Base-by-base conservation (phyloP, 2,329 filamentous ascomycete genomes). In the Plectosphaerella cucumerina region DNA sequence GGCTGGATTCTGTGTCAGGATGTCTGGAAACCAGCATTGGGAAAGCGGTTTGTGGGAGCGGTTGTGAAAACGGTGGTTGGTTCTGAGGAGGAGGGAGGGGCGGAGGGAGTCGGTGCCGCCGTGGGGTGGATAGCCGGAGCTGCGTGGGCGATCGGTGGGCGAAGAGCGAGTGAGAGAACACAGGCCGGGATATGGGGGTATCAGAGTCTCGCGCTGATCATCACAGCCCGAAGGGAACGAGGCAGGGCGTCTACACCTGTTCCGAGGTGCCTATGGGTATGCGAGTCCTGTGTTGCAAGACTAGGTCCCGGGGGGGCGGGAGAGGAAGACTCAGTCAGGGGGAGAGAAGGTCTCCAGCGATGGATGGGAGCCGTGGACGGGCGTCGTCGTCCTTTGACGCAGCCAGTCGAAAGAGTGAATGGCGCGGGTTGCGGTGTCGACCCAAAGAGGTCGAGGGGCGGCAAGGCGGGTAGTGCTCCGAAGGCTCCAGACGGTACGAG, bases 1-100 rank as follows among this genome's bases (percentile, higher is more conserved):
- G 73, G 69, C 68, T 79, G 65, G 76, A 72, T 63, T 81, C 76
- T 62, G 75, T 68, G 56, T 79, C 75, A 66, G 69, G 68, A 62
- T 75, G 74, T 68, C 77, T 76, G 62, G 77, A 74, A 70, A 77
- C 76, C 64, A 81, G 75, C 78, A 82, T 79, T 77, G 70, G 71
- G 67, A 72, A 67, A 54, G 56, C 23, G 43, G 49, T 31, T 31
- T 17, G 44, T 11, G 17, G 39, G 39, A 20, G n/a, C 11, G 39
- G 17, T 12, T 20, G n/a, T 12, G 17, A 42, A 18, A 18, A 42
- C 18, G 39, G 39, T 18, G n/a, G 10, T 17, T 42, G 26, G 26
- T 42, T 20, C 10, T 18, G n/a, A n/a, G n/a, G n/a, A 42, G 17
- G 17, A 20, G 26, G 26, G 26, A 11, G 26, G 26, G 26, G 26